Percentiles rank a stretch among this genome's conserved stretches.
phyloP scores from a whole-genome alignment of 2,329 filamentous ascomycete genomes.

The Colletotrichum cordylinicola region DNA sequence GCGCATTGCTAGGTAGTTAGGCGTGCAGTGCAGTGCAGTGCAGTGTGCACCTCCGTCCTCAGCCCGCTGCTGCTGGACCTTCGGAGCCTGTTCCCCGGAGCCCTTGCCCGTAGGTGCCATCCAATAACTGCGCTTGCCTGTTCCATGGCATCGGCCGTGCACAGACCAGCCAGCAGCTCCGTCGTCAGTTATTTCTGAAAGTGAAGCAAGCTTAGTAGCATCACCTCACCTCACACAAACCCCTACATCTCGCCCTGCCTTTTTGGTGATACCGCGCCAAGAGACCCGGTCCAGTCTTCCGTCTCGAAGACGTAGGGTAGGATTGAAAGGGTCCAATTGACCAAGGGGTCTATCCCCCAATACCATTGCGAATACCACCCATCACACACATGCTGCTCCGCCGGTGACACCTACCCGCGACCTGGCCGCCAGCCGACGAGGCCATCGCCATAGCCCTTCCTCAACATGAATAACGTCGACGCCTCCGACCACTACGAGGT shows the following conservation, averaged over 20 bases:
- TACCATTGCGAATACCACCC: not conserved
- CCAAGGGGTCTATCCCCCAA: not conserved
- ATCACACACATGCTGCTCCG: conserved; percentile 7
- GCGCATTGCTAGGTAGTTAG: not conserved
- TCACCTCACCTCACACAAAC: conserved; percentile 1
- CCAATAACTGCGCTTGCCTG: not conserved
- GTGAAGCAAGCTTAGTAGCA: conserved; percentile 4
- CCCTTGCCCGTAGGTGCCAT: not conserved
- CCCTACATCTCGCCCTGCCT: not conserved
- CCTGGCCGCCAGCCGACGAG: conserved; percentile 14
- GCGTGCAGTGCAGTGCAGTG: not conserved
- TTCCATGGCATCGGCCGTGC: not conserved
- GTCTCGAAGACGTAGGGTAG: conserved; percentile 3
- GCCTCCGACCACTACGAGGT: conserved; percentile 66
- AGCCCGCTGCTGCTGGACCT: not conserved
- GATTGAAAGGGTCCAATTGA: not conserved
- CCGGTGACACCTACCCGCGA: conserved; percentile 10
- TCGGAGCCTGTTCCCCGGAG: conserved; percentile 7
- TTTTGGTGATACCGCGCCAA: conserved; percentile 11
- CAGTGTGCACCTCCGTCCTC: not conserved
- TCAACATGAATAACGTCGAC: conserved; percentile 61
- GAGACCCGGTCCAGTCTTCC: not conserved
- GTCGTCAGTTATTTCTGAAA: conserved; percentile 10
- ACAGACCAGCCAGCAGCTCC: conserved; percentile 2
- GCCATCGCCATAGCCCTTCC: not conserved